Evolutionary conservation across 306 rosid species (phyloP), one percentile per base, ranked within the genome.

Genomic region (Prunus salicina): DNA sequence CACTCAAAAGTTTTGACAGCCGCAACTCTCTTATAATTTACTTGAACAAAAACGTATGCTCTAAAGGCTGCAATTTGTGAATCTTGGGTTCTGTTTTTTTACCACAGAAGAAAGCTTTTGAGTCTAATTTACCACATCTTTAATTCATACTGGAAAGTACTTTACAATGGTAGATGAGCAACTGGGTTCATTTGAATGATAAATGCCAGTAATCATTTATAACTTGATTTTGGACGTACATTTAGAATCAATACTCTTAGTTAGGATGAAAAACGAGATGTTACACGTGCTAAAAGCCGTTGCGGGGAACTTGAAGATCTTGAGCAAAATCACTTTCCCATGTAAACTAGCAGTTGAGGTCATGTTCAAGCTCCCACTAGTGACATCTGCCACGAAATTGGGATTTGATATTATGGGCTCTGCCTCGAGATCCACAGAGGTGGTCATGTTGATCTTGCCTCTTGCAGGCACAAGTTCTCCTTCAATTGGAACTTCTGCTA

Each of bases 171-270:
- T 7, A 8, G 24, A n/a, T 18, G 4, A 56, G 28, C 62, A 20
- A 56, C 62, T 0, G 56, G 18, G 56, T 51, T 6, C 57, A 2
- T 52, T 52, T 18, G 57, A 52, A 52, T 20, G 62, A 56, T 9
- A 11, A 56, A 20, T 9, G 20, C 62, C 62, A 56, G 30, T 10
- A 38, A 75, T 19, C 11, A 66, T 57, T 67, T 78, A 87, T 18
- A 85, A 0, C 72, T 78, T 82, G 80, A 89, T 34, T 71, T 78
- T 85, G 69, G 91, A 41, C 12, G 19, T 51, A 80, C 93, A 91
- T 15, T 1, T 77, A 0, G 96, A 78, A 34, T 62, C 41, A 62
- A 70, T 62, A 11, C 22, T 2, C 56, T 52, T 2, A 14, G 82
- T 18, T 20, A 4, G 38, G 2, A 84, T 0, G 10, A 77, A 81